These are phyloP conservation scores for Symbiodinium natans DNA, from an alignment of 73 alveolate species.

Conservation along the genomic window DNA sequence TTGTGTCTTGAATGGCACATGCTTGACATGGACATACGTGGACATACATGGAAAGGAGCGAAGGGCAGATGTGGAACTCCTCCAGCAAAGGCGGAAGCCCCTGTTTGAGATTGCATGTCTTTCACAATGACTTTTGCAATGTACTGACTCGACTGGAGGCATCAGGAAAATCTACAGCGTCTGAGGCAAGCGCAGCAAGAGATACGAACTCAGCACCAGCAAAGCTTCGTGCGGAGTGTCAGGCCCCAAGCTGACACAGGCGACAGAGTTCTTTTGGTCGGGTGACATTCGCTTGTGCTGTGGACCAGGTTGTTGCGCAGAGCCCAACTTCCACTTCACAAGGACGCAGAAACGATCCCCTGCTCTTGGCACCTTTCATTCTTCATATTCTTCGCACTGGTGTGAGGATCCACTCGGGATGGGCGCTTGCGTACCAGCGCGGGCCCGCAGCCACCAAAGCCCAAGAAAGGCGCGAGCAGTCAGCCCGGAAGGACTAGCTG, in stretches of 20 bases:
- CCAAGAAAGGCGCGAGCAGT: background rate
- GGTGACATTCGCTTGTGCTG: no score
- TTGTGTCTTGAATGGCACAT: no score
- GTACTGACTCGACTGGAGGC: background rate
- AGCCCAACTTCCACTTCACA: no score
- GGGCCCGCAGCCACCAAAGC: background rate
- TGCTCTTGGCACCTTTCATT: no score
- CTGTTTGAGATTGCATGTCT: background rate
- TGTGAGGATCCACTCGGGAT: background rate
- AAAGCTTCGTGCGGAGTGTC: conserved; percentile 14
- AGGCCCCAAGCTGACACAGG: background rate
- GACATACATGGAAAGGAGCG: conserved; percentile 74
- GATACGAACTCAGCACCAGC: conserved; percentile 46
- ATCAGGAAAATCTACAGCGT: conserved; percentile 73
- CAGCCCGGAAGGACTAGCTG: background rate
- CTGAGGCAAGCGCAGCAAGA: conserved; percentile 64
- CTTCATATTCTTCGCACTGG: no score
- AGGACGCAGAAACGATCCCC: no score
- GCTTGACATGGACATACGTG: no score
- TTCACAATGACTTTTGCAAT: no score
- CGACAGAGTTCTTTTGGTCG: no score
- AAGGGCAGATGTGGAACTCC: conserved; percentile 51
- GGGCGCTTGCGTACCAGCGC: background rate
- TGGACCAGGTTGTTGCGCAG: no score
- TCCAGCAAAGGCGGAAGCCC: conserved; percentile 55